phyloP scores from a whole-genome alignment of 306 rosid genomes.

The Acacia confusa region DNA sequence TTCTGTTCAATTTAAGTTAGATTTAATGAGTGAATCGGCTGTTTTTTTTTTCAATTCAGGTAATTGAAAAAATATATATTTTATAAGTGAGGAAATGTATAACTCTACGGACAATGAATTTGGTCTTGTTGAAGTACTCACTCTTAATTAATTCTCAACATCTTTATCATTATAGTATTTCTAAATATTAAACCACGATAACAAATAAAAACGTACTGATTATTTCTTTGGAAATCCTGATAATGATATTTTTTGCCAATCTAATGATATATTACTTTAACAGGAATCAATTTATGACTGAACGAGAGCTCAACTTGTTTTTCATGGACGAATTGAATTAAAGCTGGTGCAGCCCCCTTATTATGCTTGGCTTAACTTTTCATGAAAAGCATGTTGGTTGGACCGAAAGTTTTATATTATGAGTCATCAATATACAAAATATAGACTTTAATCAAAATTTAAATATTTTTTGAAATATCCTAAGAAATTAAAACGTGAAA shows the following conservation, averaged over 20 bases:
- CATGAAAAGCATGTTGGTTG: background rate
- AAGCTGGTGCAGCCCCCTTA: background rate
- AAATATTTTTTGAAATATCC: background rate
- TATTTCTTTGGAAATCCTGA: background rate
- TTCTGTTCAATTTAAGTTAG: too few species aligned
- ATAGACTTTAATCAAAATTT: background rate
- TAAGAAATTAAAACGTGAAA: background rate
- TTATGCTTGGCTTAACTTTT: background rate
- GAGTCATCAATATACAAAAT: background rate
- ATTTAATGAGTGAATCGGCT: too few species aligned
- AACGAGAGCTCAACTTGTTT: background rate
- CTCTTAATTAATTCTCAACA: background rate
- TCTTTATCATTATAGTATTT: background rate
- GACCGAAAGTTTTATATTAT: background rate
- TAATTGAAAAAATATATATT: too few species aligned
- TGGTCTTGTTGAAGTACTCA: background rate
- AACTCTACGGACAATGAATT: background rate
- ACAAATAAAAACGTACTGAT: background rate
- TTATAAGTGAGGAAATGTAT: too few species aligned
- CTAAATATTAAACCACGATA: background rate
- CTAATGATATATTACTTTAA: background rate
- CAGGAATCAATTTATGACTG: background rate
- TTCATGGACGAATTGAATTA: background rate
- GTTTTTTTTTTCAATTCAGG: too few species aligned
- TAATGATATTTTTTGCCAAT: background rate